Base-by-base conservation (phyloP, 345 rosid species). In the Iberis pinnata region DNA sequence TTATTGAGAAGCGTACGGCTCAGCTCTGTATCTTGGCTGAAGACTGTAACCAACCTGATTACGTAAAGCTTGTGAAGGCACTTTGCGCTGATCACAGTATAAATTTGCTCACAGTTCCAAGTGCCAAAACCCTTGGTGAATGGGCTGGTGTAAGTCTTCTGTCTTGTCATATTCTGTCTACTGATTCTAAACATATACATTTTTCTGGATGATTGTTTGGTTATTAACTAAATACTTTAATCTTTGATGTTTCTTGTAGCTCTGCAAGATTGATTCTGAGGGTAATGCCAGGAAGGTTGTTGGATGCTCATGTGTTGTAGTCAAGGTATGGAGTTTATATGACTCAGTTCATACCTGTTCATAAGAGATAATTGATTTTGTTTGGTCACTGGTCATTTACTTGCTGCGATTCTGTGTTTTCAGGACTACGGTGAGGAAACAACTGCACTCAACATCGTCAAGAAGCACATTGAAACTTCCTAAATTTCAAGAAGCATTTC, bases 251-350 rank as follows among this genome's bases (percentile, higher is more conserved):
- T 12, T 7, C n/a, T 32, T 32, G 5, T 80, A 86, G 95, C 60
- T 83, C 32, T 83, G 92, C 59, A 83, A 83, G 78, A 83, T 83
- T 50, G 95, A 85, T 47, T 73, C 86, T 0, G 87, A 85, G 70
- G 88, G 89, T 33, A 82, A 82, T 53, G 88, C 95, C 17, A 75
- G 85, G 68, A 86, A 86, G 65, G 87, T 82, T 5, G 95, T 82
- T 9, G 85, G 89, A 8, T 86, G 92, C 76, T 83, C 89, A 12
- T 87, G 92, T 12, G 64, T 80, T 9, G 92, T 83, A 26, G 81
- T 87, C 43, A 79, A 83, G 96, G 95, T 83, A 60, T 13, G 1
- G 13, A 11, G 37, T 32, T 32, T 10, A n/a, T n/a, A n/a, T n/a
- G n/a, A n/a, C n/a, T n/a, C n/a, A n/a, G n/a, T n/a, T n/a, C n/a